A percentile compares a stretch with the other conserved stretches of the same genome.
Conservation (phyloP, 176 grass and related monocot species). For the Raddia guianensis region DNA sequence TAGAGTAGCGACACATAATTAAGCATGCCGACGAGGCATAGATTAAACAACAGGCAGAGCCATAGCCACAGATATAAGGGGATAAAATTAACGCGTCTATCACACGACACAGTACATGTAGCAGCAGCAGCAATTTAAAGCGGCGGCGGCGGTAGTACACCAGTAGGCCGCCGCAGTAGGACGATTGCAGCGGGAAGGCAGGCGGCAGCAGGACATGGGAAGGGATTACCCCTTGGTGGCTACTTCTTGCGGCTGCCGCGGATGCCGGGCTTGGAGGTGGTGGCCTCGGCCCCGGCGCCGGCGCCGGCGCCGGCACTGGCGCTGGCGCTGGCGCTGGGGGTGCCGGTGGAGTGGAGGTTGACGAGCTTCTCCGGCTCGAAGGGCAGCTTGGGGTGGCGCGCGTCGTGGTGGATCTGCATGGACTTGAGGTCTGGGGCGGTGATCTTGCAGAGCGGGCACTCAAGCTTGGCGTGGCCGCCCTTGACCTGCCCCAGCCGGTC, state of each 20-base stretch:
- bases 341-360: constrained; percentile 67
- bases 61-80: constrained; percentile 18
- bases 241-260: constrained; percentile 95
- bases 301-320: not conserved
- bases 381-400: constrained; percentile 86
- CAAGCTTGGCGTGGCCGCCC: constrained; percentile 93
- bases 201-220: not conserved
- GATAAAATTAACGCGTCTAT: constrained; percentile 21
- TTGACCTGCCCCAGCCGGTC: constrained; percentile 81
- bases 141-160: not conserved
- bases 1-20: constrained; percentile 24
- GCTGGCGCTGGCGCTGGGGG: not conserved
- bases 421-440: constrained; percentile 84
- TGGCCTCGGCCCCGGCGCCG: not conserved
- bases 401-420: constrained; percentile 99
- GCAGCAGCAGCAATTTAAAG: not conserved
- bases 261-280: constrained; percentile 60
- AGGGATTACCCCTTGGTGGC: constrained; percentile 24
- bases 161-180: constrained; percentile 12
- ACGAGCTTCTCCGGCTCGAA: constrained; percentile 77
- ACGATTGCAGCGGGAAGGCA: not conserved
- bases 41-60: constrained; percentile 8
- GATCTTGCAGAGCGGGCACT: constrained; percentile 82
- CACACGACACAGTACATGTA: constrained; percentile 42
- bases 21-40: constrained; percentile 19